These are phyloP conservation scores for Tricholoma sp. DNA, from an alignment of 768 basidiomycete species.

Conservation along the genomic window DNA sequence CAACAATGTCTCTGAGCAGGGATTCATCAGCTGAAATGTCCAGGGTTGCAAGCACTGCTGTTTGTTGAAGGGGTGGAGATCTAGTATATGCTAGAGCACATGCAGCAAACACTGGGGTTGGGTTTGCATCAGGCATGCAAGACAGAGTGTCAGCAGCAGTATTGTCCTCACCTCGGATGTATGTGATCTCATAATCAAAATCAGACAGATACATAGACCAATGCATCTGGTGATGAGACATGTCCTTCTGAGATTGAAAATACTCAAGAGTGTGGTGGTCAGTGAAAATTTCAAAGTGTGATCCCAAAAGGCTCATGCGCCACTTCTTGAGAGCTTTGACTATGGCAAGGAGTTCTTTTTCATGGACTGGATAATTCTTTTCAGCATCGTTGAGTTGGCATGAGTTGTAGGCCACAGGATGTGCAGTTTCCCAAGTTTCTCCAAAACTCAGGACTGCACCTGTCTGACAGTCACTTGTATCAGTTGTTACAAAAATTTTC, in stretches of 20 bases:
- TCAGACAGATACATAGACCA: slow-evolving; percentile 35
- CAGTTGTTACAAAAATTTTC: slow-evolving; percentile 24
- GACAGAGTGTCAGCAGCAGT: slow-evolving; percentile 30
- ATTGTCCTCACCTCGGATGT: slow-evolving; percentile 29
- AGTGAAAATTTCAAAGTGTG: slow-evolving; percentile 19
- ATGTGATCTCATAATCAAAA: slow-evolving; percentile 26
- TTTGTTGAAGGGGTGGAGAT: neutral
- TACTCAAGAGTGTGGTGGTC: slow-evolving; percentile 29
- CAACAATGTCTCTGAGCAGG: neutral
- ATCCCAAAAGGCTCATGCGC: slow-evolving; percentile 13
- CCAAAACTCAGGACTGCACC: slow-evolving; percentile 24
- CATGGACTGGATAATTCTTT: slow-evolving; percentile 27
- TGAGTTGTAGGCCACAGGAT: slow-evolving; percentile 25
- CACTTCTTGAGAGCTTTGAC: slow-evolving; percentile 22
- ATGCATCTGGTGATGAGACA: slow-evolving; percentile 16
- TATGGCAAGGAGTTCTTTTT: slow-evolving; percentile 29
- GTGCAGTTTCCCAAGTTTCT: slow-evolving; percentile 19
- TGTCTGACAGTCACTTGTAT: slow-evolving; percentile 19
- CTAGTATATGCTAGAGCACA: slow-evolving; percentile 3
- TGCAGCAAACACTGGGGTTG: neutral
- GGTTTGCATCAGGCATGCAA: slow-evolving; percentile 8
- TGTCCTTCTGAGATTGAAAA: slow-evolving; percentile 15
- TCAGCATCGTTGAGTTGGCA: slow-evolving; percentile 15
- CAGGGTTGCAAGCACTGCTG: neutral
- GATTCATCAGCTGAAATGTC: neutral